Evolutionary conservation across 495 filamentous ascomycete species (phyloP), one percentile per base, ranked within the genome.

Genomic region (Pyrenula massariospora): DNA sequence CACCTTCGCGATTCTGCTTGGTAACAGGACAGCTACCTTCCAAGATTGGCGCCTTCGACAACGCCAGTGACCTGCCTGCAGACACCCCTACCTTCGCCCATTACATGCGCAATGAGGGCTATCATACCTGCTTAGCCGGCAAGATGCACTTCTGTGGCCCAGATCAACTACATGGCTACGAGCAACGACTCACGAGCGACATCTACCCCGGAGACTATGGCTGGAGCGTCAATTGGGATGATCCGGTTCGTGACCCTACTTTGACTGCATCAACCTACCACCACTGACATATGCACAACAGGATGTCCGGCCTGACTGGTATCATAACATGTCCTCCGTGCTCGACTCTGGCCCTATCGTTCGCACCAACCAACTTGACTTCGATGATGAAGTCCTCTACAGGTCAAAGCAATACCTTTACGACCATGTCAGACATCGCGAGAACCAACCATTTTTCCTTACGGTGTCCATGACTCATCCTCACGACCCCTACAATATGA

Each of bases 141-240:
- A 95, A 95, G 77, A 95, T 95, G 89, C 89, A 95, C 67, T 95
- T 95, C 68, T 87, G 91, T 56, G 89, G 89, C 50, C 76, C 77
- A 1, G 89, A 95, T 63, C 89, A 95, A 71, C 76, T 94, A 54
- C 89, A 95, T 68, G 89, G 89, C 25, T 95, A 89, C 63, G 89
- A 95, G 72, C 83, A 86, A 62, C 79, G 89, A 55, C 75, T 95
- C 60, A 95, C 89, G n/a, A 84, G 81, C 57, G 89, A 95, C 66
- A 94, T 95, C 62, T 95, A 95, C 66, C 89, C 89, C 2, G 89
- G 85, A 48, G 89, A 95, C 63, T 85, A 90, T 63, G 89, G 89
- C 56, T 95, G 89, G 89, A 83, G 81, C 2, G 88, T 91, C 56
- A 86, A 92, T 66, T 95, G 89, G 89, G 89, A 95, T 66, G 77